Conservation (phyloP, 2,329 filamentous ascomycete species). For the Orbilia ellipsospora region DNA sequence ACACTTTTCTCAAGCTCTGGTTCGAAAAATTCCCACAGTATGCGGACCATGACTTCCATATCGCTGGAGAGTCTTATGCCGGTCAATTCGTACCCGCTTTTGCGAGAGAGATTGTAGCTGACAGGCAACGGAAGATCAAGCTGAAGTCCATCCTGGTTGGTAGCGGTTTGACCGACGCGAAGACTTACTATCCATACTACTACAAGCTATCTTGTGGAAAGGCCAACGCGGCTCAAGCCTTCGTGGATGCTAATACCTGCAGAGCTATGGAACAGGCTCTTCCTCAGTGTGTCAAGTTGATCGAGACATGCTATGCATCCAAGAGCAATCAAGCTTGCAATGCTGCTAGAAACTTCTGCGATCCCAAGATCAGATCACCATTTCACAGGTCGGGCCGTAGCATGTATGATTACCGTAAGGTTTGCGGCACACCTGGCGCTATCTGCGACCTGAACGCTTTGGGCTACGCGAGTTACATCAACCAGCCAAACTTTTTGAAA, state of each 20-base stretch:
- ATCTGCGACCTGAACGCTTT: background rate
- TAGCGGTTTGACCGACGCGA: constrained; percentile 92
- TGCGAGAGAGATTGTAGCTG: constrained; percentile 86
- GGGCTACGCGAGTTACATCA: background rate
- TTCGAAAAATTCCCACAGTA: constrained; percentile 99
- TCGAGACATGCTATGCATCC: constrained; percentile 80
- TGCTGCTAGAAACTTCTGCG: background rate
- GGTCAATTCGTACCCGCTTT: constrained; percentile 96
- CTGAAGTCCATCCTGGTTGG: constrained; percentile 94
- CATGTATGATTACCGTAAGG: constrained; percentile 12
- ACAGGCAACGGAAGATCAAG: constrained; percentile 87
- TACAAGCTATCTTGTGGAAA: constrained; percentile 97
- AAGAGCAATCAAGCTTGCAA: constrained; percentile 14
- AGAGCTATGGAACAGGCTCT: constrained; percentile 90
- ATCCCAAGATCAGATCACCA: constrained; percentile 22
- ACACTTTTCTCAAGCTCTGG: constrained; percentile 95
- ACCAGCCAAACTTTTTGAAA: constrained; percentile 1
- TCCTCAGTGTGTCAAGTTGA: constrained; percentile 87
- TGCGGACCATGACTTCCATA: constrained; percentile 93
- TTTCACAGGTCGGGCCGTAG: background rate
- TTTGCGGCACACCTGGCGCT: constrained; percentile 9
- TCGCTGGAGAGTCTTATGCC: constrained; percentile 93
- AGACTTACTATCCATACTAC: constrained; percentile 94
- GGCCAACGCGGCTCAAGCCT: constrained; percentile 83
- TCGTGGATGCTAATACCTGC: constrained; percentile 81